These are phyloP conservation scores for Alternaria infectoria DNA, from an alignment of 2,329 filamentous ascomycete genomes.

Conservation along the genomic window DNA sequence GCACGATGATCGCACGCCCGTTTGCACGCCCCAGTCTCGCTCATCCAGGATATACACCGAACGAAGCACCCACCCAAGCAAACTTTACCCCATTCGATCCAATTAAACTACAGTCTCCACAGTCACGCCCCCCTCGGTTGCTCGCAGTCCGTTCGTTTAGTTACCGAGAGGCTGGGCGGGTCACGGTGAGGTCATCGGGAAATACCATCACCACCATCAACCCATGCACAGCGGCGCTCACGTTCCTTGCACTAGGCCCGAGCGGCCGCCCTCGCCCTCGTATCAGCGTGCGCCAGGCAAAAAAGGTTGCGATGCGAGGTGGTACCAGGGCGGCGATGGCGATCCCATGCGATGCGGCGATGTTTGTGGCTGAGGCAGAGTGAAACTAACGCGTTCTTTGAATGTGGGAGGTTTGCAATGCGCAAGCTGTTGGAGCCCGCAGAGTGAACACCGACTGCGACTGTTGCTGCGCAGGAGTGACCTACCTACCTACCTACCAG, in stretches of 20 bases:
- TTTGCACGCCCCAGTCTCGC: slow-evolving; percentile 12
- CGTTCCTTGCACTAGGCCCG: slow-evolving; percentile 5
- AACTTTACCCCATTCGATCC: slow-evolving; percentile 1
- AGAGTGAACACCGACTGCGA: background rate
- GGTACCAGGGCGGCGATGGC: background rate
- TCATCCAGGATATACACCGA: background rate
- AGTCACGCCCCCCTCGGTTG: background rate
- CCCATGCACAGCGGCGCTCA: background rate
- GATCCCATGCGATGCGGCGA: background rate
- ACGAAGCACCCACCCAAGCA: slow-evolving; percentile 1
- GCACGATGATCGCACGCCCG: slow-evolving; percentile 15
- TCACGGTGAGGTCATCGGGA: slow-evolving; percentile 14
- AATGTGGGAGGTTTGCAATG: too few species aligned
- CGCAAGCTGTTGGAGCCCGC: background rate
- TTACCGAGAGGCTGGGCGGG: background rate
- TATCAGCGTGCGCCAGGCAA: background rate
- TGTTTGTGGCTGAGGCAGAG: background rate
- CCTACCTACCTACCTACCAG: background rate
- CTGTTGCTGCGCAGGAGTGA: background rate
- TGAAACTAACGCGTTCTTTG: background rate
- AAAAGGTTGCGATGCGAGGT: background rate
- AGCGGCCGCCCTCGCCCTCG: background rate
- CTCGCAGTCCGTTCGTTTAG: background rate
- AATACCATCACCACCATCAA: background rate
- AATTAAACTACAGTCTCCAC: background rate